Conservation (phyloP, 208 protist genomes). For the Acanthamoeba triangularis region DNA sequence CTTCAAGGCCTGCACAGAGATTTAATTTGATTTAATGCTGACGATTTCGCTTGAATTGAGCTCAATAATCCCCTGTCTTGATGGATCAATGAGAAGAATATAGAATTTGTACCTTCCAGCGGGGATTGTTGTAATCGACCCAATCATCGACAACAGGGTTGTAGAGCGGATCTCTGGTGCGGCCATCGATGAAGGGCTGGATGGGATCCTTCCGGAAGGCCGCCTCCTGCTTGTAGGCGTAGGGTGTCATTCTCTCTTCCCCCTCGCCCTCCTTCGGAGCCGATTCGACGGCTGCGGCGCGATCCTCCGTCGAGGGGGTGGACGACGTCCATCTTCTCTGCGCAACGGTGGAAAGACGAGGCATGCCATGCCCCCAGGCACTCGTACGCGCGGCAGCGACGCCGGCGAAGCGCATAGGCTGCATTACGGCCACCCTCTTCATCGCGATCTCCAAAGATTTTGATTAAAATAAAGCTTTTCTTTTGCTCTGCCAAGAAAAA, state of each 20-base stretch:
- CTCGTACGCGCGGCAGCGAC: not conserved
- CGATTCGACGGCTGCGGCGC: not conserved
- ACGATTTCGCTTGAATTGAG: not conserved
- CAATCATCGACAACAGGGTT: conserved; percentile 65
- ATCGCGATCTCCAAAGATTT: not conserved
- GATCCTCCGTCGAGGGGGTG: not conserved
- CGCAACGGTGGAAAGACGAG: not conserved
- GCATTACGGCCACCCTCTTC: not conserved
- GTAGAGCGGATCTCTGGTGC: conserved; percentile 20
- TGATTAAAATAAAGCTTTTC: not conserved
- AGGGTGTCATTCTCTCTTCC: not conserved
- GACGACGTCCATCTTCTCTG: not conserved
- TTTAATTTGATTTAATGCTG: not conserved
- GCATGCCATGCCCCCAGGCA: not conserved
- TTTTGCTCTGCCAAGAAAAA: not conserved
- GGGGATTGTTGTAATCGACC: conserved; percentile 67
- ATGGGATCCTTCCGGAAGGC: conserved; percentile 23
- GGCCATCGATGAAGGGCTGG: not conserved
- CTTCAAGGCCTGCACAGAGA: conserved; percentile 1
- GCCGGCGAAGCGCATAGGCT: not conserved
- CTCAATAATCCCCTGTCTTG: not conserved
- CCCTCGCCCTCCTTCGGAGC: not conserved
- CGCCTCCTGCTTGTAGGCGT: conserved; percentile 27
- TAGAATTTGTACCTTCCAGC: conserved; percentile 14
- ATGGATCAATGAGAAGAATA: not conserved